These are phyloP conservation scores for Coix lacrymajobi DNA, from an alignment of 176 grass and related monocot genomes.

Conservation along the genomic window DNA sequence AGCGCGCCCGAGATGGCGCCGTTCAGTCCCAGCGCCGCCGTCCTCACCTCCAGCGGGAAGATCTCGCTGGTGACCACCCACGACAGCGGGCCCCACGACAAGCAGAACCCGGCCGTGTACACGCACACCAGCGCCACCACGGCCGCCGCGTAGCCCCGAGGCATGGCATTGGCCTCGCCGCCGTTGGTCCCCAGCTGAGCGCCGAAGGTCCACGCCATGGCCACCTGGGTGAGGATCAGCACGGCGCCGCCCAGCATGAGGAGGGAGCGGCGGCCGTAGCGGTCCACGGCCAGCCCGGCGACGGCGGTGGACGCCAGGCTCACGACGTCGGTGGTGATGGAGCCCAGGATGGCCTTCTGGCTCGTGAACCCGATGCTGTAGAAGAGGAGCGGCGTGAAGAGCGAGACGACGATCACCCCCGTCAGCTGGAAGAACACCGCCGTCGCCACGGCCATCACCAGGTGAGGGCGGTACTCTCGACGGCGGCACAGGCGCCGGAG, in stretches of 20 bases:
- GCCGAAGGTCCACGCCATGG: constrained; percentile 57
- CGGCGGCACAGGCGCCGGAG: constrained; percentile 29
- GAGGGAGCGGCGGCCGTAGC: constrained; percentile 31
- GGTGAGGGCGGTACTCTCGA: constrained; percentile 47
- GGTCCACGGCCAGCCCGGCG: constrained; percentile 29
- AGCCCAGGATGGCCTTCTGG: constrained; percentile 43
- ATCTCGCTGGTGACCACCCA: constrained; percentile 67
- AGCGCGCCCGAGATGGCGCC: constrained; percentile 40
- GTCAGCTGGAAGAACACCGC: constrained; percentile 61
- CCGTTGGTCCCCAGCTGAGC: constrained; percentile 31
- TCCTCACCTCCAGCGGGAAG: constrained; percentile 73
- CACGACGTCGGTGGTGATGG: constrained; percentile 44
- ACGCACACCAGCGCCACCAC: constrained; percentile 61
- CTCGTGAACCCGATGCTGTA: constrained; percentile 55
- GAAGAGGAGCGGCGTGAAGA: no score
- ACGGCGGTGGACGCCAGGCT: constrained; percentile 32
- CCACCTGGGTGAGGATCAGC: constrained; percentile 36
- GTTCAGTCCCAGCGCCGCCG: constrained; percentile 51
- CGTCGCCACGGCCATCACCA: constrained; percentile 47
- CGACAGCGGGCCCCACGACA: constrained; percentile 56
- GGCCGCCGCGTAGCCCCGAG: constrained; percentile 33
- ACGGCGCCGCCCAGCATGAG: constrained; percentile 42
- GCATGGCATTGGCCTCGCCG: constrained; percentile 8
- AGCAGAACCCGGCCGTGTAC: constrained; percentile 57
- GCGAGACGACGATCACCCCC: constrained; percentile 43